Evolutionary conservation across 2,329 filamentous ascomycete genomes (phyloP).

Genomic region (Trichoderma sp.): DNA sequence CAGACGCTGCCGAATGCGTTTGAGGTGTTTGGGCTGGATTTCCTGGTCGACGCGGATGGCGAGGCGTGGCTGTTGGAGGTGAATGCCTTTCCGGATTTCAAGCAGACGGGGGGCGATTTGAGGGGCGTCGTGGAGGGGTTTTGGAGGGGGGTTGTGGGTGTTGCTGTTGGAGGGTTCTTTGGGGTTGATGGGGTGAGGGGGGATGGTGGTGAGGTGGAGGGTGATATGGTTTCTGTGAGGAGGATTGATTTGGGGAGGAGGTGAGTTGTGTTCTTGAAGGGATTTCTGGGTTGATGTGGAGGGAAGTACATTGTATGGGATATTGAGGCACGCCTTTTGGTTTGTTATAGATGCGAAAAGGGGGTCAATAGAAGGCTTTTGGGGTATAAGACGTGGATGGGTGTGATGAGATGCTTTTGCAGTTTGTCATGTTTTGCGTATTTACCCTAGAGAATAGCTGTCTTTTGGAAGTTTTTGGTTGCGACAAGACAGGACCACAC

Average conservation of each 20-base stretch:
- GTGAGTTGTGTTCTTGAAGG: conserved; percentile 30
- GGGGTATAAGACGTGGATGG: too few species aligned
- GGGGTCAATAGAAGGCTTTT: too few species aligned
- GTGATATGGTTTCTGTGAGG: conserved; percentile 55
- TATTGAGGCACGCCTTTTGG: not conserved
- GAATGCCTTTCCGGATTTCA: conserved; percentile 96
- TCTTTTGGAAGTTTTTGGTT: too few species aligned
- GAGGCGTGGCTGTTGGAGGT: conserved; percentile 81
- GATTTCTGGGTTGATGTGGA: not conserved
- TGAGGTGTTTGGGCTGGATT: conserved; percentile 90
- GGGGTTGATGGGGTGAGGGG: conserved; percentile 34
- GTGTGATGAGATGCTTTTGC: too few species aligned
- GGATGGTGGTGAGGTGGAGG: conserved; percentile 37
- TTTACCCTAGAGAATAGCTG: too few species aligned
- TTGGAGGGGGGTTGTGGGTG: conserved; percentile 72
- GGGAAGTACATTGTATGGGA: too few species aligned
- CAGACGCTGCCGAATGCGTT: conserved; percentile 86
- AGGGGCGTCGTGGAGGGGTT: conserved; percentile 72
- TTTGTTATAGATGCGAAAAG: not conserved
- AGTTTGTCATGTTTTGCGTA: too few species aligned
- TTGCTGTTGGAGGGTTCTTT: conserved; percentile 72
- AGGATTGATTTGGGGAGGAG: conserved; percentile 56
- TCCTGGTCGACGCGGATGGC: conserved; percentile 69
- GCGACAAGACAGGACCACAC: too few species aligned
- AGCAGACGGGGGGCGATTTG: conserved; percentile 84